Base-by-base conservation (phyloP, 768 basidiomycete species). In the Agaricus sinodeliciosus region DNA sequence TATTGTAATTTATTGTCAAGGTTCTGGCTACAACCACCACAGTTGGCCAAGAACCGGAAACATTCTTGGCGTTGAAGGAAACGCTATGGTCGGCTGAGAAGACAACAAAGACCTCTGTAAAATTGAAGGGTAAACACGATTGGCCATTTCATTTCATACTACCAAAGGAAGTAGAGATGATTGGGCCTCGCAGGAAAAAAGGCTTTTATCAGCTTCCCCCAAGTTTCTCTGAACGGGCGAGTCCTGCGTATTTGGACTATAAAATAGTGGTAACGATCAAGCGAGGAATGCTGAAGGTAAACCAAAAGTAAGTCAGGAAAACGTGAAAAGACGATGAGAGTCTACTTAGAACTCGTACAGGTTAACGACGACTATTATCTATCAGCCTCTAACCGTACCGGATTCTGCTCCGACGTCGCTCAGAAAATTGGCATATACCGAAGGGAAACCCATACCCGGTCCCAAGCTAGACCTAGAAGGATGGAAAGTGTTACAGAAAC, bases 181-280 rank as follows among this genome's bases (percentile, higher is more conserved):
- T 69, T 27, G 69, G 73, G 4, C 47, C 55, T 25, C 55, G 60
- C 50, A 67, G 63, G 34, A 67, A 67, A 42, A 66, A 59, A 49
- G 67, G 65, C 11, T 52, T 50, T 4, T 78, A 75, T 45, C 66
- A 65, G 3, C 68, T 80, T 12, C 81, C 81, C 0, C 76, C 79
- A 5, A 76, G 67, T 35, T 82, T 81, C 56, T 73, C 77, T 0
- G 81, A 83, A 62, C 69, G 76, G 25, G 78, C 75, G 1, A 77
- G 78, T 42, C 73, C 76, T 1, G 77, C 71, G 13, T 81, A 80
- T 56, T 69, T 83, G 48, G 80, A 82, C 52, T 84, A 83, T 61
- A 74, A 70, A 58, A 58, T 81, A 7, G 61, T 72, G 12, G 76
- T 78, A 22, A 81, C 72, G 0, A 62, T 82, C 28, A 76, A 72